These are phyloP conservation scores for Claviceps lovelessii DNA, from an alignment of 2,329 filamentous ascomycete genomes.

Conservation along the genomic window DNA sequence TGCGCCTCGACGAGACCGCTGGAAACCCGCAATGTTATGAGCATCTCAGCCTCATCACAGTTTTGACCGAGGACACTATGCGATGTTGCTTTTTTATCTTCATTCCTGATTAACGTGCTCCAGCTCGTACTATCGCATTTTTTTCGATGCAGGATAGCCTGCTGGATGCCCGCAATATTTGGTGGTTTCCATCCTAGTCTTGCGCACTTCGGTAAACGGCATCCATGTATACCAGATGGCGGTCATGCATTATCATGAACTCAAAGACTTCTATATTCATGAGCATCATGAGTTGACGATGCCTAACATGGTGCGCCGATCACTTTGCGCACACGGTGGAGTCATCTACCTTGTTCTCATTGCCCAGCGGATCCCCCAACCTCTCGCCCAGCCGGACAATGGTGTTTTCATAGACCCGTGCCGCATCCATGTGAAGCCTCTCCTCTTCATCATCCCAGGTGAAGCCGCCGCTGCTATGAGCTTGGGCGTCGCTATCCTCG, in stretches of 20 bases:
- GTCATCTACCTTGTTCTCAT: slow-evolving; percentile 4
- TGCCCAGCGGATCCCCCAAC: slow-evolving; percentile 32
- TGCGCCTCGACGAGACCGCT: too few relatives aligned
- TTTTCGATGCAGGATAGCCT: too few relatives aligned
- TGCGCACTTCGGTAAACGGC: background rate
- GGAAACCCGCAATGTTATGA: too few relatives aligned
- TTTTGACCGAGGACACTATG: too few relatives aligned
- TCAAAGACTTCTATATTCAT: background rate
- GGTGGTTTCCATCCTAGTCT: too few relatives aligned
- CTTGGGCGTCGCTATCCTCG: slow-evolving; percentile 19
- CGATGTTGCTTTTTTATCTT: too few relatives aligned
- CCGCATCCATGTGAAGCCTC: slow-evolving; percentile 53
- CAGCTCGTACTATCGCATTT: too few relatives aligned
- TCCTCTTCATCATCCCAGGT: slow-evolving; percentile 30
- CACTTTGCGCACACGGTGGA: slow-evolving; percentile 1
- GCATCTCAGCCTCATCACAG: too few relatives aligned
- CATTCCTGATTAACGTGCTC: too few relatives aligned
- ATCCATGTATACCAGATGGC: background rate
- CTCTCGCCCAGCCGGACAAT: slow-evolving; percentile 59
- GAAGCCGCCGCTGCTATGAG: slow-evolving; percentile 7
- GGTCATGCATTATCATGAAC: background rate
- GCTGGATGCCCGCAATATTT: too few relatives aligned
- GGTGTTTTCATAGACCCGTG: slow-evolving; percentile 65
- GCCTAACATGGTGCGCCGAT: background rate
- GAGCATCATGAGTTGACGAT: background rate